A percentile compares a stretch with the other conserved stretches of the same genome.
phyloP scores from a whole-genome alignment of 192 early-diverging fungal genomes.

The Paraglomus occultum region DNA sequence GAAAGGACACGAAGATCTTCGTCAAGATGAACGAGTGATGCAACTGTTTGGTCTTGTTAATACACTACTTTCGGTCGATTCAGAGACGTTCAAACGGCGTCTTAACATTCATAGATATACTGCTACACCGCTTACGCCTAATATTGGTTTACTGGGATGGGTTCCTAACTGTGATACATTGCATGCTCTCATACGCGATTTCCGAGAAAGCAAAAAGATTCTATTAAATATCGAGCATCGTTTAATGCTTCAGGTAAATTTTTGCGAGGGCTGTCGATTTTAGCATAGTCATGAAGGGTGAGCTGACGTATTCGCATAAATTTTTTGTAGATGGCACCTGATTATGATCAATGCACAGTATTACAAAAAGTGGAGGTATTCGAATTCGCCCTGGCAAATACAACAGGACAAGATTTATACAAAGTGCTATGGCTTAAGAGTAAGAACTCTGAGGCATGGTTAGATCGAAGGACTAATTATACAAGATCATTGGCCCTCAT shows the following conservation, averaged over 20 bases:
- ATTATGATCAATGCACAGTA: slow-evolving; percentile 83
- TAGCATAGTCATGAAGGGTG: neutral
- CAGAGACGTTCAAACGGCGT: slow-evolving; percentile 89
- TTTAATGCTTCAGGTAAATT: slow-evolving; percentile 72
- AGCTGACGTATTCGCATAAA: neutral
- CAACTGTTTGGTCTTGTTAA: slow-evolving; percentile 97
- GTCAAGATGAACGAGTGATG: slow-evolving; percentile 99
- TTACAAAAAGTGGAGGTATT: slow-evolving; percentile 96
- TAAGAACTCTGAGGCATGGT: slow-evolving; percentile 94
- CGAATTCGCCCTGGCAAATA: slow-evolving; percentile 86
- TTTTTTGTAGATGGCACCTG: slow-evolving; percentile 74
- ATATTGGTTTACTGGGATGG: slow-evolving; percentile 94
- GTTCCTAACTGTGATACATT: slow-evolving; percentile 87
- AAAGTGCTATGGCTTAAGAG: slow-evolving; percentile 93
- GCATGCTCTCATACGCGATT: slow-evolving; percentile 81
- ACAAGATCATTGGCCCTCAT: slow-evolving; percentile 93
- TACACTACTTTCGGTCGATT: slow-evolving; percentile 75
- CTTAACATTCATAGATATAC: slow-evolving; percentile 88
- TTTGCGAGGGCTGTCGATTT: neutral
- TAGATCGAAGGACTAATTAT: slow-evolving; percentile 93
- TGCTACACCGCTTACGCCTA: slow-evolving; percentile 91
- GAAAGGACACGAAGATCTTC: slow-evolving; percentile 97
- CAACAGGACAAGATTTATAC: slow-evolving; percentile 89
- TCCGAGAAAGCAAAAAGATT: slow-evolving; percentile 78
- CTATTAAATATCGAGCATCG: slow-evolving; percentile 87